phyloP scores from a whole-genome alignment of 2,329 filamentous ascomycete species.

The Cercospora sesami region DNA sequence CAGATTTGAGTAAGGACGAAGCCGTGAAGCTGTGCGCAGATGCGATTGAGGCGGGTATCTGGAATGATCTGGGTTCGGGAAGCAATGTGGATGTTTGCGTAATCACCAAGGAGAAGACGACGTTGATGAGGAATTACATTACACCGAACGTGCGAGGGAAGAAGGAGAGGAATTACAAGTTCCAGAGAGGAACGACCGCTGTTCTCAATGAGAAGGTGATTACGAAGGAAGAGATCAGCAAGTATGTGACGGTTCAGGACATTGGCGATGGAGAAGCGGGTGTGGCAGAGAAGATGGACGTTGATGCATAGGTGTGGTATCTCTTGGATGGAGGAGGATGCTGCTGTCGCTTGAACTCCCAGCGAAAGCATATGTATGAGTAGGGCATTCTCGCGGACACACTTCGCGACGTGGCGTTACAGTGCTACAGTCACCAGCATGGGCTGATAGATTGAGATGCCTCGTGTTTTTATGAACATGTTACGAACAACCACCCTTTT shows the following conservation, averaged over 20 bases:
- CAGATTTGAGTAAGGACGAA: conserved; percentile 70
- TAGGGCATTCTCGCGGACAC: not conserved
- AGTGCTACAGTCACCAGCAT: not conserved
- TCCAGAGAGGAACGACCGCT: conserved; percentile 87
- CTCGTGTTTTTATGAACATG: conserved; percentile 1
- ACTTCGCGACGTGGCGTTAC: not conserved
- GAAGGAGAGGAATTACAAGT: conserved; percentile 93
- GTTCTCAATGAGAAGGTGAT: conserved; percentile 96
- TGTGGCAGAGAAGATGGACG: conserved; percentile 65
- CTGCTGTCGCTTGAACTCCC: not conserved
- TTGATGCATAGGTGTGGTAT: conserved; percentile 46
- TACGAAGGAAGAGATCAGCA: conserved; percentile 87
- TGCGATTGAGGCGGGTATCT: conserved; percentile 94
- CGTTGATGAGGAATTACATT: conserved; percentile 86
- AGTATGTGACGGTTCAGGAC: conserved; percentile 91
- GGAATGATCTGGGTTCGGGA: conserved; percentile 95
- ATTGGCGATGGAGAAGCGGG: conserved; percentile 63
- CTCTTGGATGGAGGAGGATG: not conserved
- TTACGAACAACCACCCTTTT: not conserved
- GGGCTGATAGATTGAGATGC: not conserved
- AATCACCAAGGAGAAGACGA: conserved; percentile 94
- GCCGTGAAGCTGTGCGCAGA: conserved; percentile 81
- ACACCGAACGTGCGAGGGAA: conserved; percentile 86
- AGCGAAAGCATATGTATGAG: not conserved
- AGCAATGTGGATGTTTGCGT: conserved; percentile 97